These are phyloP conservation scores for Stereocaulon alpinum DNA, from an alignment of 495 filamentous ascomycete species.

Conservation along the genomic window DNA sequence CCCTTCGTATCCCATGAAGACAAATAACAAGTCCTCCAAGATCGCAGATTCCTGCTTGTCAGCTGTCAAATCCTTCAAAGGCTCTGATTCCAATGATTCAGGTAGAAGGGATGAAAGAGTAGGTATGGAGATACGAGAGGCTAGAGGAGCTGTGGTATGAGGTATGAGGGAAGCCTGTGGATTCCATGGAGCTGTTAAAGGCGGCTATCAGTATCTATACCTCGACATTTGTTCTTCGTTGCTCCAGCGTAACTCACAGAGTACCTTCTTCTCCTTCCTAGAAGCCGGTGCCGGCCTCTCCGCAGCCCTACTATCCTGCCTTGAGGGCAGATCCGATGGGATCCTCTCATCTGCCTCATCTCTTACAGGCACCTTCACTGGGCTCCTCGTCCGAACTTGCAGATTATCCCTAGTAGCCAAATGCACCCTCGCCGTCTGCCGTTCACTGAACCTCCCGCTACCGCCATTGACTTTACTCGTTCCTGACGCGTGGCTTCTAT, in stretches of 20 bases:
- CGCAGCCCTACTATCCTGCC: constrained; percentile 15
- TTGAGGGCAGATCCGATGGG: constrained; percentile 48
- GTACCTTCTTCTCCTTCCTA: constrained; percentile 32
- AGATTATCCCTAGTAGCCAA: constrained; percentile 57
- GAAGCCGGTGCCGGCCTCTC: constrained; percentile 10
- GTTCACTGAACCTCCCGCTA: constrained; percentile 18
- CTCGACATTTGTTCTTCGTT: neutral
- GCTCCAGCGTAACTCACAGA: constrained; percentile 25
- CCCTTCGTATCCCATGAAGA: constrained; percentile 98
- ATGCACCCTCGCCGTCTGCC: constrained; percentile 40
- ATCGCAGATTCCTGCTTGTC: constrained; percentile 78
- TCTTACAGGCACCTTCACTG: constrained; percentile 47
- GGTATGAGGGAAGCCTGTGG: constrained; percentile 73
- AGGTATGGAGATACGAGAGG: constrained; percentile 73
- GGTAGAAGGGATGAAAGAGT: constrained; percentile 67
- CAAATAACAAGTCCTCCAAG: constrained; percentile 82
- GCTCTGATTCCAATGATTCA: constrained; percentile 55
- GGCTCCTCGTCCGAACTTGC: constrained; percentile 52
- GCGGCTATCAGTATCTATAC: constrained; percentile 21
- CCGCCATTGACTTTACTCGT: constrained; percentile 15
- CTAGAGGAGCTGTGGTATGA: constrained; percentile 80
- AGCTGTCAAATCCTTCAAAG: constrained; percentile 60
- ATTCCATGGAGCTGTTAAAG: constrained; percentile 54
- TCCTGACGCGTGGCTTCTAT: constrained; percentile 13
- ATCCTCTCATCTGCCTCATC: constrained; percentile 41